phyloP scores from a whole-genome alignment of 768 basidiomycete genomes.

The Lactarius sp. region DNA sequence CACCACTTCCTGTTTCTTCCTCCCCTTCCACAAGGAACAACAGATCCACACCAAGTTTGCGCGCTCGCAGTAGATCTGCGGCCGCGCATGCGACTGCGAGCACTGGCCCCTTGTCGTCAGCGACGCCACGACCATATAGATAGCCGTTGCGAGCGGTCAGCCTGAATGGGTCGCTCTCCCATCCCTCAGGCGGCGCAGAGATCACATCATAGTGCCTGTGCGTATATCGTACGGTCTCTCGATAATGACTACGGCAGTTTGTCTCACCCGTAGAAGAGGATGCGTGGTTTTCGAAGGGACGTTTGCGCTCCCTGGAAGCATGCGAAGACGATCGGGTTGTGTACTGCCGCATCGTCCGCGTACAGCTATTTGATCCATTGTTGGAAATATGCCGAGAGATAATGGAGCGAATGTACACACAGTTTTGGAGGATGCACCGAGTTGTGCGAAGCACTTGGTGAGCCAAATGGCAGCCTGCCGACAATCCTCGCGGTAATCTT shows the following conservation, averaged over 20 bases:
- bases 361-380: constrained; percentile 49
- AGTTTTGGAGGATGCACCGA: constrained; percentile 70
- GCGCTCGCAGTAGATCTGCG: constrained; percentile 65
- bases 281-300: constrained; percentile 54
- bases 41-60: constrained; percentile 79
- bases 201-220: constrained; percentile 96
- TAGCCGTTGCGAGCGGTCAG: constrained; percentile 83
- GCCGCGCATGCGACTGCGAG: constrained; percentile 88
- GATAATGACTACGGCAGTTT: neutral
- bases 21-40: constrained; percentile 94
- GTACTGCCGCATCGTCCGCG: constrained; percentile 52
- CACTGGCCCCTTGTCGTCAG: constrained; percentile 95
- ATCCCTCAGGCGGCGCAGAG: constrained; percentile 63
- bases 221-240: neutral
- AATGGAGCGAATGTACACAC: neutral
- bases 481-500: constrained; percentile 75
- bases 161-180: constrained; percentile 81
- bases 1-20: constrained; percentile 89
- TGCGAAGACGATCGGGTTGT: constrained; percentile 85
- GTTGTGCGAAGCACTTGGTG: constrained; percentile 78
- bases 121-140: constrained; percentile 84
- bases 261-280: constrained; percentile 85
- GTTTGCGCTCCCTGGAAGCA: constrained; percentile 73
- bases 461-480: constrained; percentile 92
- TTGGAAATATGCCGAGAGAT: neutral